Evolutionary conservation across 2,329 filamentous ascomycete species (phyloP).

Genomic region (Ambrosiella xylebori): DNA sequence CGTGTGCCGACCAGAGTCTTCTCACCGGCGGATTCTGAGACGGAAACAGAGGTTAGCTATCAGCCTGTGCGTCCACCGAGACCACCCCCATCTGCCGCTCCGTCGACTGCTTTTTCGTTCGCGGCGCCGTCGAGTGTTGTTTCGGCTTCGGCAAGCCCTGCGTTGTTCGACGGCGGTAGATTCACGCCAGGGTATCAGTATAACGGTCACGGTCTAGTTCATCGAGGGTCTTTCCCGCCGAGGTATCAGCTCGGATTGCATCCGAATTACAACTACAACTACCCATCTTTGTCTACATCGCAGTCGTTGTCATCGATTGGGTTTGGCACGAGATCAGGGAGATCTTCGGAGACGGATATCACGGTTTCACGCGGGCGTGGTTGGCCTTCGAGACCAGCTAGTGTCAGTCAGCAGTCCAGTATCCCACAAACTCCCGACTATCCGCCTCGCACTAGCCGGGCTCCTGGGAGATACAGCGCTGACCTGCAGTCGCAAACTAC

Average conservation of each 20-base stretch:
- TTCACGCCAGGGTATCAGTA: not conserved
- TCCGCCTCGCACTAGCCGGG: not conserved
- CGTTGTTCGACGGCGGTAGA: not conserved
- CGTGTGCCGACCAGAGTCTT: not conserved
- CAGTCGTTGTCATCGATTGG: conserved; percentile 3
- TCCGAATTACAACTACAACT: not conserved
- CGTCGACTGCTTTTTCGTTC: not conserved
- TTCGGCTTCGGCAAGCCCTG: not conserved
- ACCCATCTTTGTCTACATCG: conserved; percentile 1
- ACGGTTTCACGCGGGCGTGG: not conserved
- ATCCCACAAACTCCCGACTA: not conserved
- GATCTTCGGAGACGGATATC: no score
- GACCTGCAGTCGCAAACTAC: not conserved
- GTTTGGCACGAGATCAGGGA: not conserved
- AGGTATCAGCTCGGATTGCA: not conserved
- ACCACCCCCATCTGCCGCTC: conserved; percentile 1
- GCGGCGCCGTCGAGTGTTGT: not conserved
- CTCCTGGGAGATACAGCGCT: not conserved
- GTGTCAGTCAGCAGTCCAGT: not conserved
- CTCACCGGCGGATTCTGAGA: not conserved
- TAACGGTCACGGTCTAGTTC: not conserved
- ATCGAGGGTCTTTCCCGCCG: not conserved
- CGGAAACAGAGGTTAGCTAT: not conserved
- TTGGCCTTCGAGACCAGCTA: not conserved
- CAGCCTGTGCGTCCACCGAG: not conserved